Evolutionary conservation across 1,284 basidiomycete genomes (phyloP).

Genomic region (Ganoderma lingzhi): DNA sequence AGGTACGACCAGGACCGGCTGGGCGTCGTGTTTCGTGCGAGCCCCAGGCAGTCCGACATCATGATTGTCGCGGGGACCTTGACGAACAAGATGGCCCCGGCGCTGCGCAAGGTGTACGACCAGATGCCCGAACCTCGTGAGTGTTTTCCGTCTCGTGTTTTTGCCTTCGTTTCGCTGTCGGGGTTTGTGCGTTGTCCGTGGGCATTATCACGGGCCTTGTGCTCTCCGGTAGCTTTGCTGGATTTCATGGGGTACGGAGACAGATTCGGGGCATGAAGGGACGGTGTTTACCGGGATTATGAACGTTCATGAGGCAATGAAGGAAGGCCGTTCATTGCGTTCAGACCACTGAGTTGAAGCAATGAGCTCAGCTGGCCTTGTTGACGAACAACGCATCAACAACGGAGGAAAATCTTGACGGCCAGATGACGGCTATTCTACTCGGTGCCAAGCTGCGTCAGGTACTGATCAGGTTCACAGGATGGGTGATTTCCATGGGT

Average conservation of each 20-base stretch:
- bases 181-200: not conserved
- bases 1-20: constrained; percentile 99
- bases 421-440: not conserved
- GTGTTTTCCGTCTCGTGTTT: constrained; percentile 38
- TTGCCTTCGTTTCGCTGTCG: constrained; percentile 9
- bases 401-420: not conserved
- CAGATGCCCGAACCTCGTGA: constrained; percentile 94
- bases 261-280: not conserved
- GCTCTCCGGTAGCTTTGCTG: not conserved
- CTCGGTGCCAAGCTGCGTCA: not conserved
- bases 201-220: not conserved
- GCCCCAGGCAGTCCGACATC: constrained; percentile 96
- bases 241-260: not conserved
- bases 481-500: constrained; percentile 99
- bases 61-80: constrained; percentile 99
- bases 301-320: not conserved
- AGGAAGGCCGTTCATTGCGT: not conserved
- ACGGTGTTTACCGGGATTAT: too few species aligned
- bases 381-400: not conserved
- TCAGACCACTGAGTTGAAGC: not conserved
- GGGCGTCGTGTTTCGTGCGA: constrained; percentile 98
- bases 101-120: constrained; percentile 94
- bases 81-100: constrained; percentile 99
- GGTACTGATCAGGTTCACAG: constrained; percentile 44
- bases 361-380: not conserved